Conservation (phyloP, 169 alveolate species). For the Plasmodium vivax region DNA sequence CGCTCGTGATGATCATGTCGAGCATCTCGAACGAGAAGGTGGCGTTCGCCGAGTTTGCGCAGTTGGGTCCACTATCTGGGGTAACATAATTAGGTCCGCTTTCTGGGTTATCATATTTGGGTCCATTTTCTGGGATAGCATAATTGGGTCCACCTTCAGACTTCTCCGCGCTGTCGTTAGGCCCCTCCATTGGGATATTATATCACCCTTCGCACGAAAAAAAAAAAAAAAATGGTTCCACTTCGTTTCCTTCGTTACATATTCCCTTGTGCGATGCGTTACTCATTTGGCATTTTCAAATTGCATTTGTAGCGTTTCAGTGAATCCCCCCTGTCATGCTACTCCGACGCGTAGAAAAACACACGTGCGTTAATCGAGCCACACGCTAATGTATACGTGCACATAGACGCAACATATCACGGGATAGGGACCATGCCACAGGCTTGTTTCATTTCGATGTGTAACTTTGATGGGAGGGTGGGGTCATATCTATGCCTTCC, state of each 20-base stretch:
- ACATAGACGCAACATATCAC: neutral
- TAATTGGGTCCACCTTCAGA: neutral
- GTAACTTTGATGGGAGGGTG: neutral
- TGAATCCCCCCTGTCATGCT: neutral
- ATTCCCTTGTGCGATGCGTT: neutral
- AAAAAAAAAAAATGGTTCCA: neutral
- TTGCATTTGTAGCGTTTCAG: neutral
- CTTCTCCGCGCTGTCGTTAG: neutral
- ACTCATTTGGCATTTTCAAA: neutral
- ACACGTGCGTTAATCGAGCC: neutral
- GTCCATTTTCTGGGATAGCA: neutral
- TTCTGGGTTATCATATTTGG: neutral
- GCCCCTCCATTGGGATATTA: neutral
- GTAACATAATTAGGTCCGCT: too few species aligned
- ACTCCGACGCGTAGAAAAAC: neutral
- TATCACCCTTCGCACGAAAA: neutral
- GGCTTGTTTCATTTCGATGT: neutral
- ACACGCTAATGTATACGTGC: neutral
- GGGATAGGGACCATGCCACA: neutral
- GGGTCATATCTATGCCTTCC: neutral
- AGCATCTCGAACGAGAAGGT: constrained; percentile 58
- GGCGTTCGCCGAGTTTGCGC: neutral
- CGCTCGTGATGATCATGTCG: constrained; percentile 31
- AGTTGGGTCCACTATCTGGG: neutral
- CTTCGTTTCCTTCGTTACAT: neutral